Percentiles rank a stretch among this genome's conserved stretches.
phyloP scores from a whole-genome alignment of 331 rosid genomes.

The Dryas integrifolia region DNA sequence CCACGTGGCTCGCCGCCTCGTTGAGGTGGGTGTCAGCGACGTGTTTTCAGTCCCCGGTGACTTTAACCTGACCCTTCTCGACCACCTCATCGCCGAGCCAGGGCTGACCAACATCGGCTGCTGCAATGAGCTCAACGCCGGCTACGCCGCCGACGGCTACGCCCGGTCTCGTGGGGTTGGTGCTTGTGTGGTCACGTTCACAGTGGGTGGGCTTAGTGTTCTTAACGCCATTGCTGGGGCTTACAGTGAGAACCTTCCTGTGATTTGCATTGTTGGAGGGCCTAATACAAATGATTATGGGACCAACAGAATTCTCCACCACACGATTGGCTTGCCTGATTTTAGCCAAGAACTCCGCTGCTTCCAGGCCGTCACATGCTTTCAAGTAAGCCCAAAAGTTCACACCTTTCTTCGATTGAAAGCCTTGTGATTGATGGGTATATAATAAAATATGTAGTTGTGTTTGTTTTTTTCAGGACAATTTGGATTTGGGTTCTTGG shows the following conservation, averaged over 20 bases:
- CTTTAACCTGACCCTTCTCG: conserved; percentile 44
- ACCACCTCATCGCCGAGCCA: conserved; percentile 46
- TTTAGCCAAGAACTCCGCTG: conserved; percentile 45
- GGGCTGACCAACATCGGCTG: conserved; percentile 44
- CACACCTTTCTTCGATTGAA: background rate
- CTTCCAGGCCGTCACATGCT: conserved; percentile 51
- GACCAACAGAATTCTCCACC: conserved; percentile 46
- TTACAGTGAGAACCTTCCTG: conserved; percentile 50
- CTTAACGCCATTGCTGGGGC: conserved; percentile 55
- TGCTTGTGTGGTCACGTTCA: conserved; percentile 46
- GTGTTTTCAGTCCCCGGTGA: conserved; percentile 48
- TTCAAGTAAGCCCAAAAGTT: conserved; percentile 27
- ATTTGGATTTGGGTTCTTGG: background rate
- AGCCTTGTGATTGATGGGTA: too few species aligned
- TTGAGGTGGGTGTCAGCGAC: conserved; percentile 37
- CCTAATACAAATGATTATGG: conserved; percentile 51
- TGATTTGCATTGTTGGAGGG: conserved; percentile 50
- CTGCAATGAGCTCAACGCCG: conserved; percentile 54
- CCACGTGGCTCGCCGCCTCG: conserved; percentile 47
- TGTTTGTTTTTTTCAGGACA: background rate
- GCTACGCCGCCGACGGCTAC: conserved; percentile 48
- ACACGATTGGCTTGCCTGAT: conserved; percentile 48
- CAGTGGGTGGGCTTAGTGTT: conserved; percentile 53
- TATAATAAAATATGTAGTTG: too few species aligned
- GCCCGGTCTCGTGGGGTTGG: conserved; percentile 44